Conservation (phyloP, 768 basidiomycete genomes). For the Naematelia aurantialba region DNA sequence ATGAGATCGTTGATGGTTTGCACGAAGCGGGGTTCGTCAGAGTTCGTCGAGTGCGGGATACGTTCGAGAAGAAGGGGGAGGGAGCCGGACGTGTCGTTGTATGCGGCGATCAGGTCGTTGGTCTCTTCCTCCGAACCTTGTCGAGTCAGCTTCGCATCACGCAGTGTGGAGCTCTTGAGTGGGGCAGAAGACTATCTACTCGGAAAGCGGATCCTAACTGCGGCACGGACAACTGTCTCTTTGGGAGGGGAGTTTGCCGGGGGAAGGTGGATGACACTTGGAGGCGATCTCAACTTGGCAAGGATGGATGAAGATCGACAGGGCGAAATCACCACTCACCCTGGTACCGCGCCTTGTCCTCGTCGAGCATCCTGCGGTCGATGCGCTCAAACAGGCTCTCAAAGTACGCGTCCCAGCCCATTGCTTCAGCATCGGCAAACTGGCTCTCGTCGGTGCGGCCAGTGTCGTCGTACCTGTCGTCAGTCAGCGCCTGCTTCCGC, state of each 20-base stretch:
- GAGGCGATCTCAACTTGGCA: not conserved
- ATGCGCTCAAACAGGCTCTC: constrained; percentile 82
- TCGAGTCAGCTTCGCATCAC: constrained; percentile 7
- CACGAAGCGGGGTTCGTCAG: constrained; percentile 84
- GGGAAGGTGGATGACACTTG: no score
- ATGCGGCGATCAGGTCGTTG: constrained; percentile 72
- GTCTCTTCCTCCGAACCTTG: constrained; percentile 81
- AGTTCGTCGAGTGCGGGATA: constrained; percentile 77
- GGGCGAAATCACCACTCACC: no score
- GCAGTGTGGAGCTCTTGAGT: no score
- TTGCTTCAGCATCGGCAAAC: constrained; percentile 63
- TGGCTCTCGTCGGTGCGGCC: constrained; percentile 80
- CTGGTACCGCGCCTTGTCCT: constrained; percentile 92
- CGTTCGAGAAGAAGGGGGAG: constrained; percentile 75
- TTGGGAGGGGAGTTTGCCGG: not conserved
- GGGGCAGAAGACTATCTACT: no score
- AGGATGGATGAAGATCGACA: not conserved
- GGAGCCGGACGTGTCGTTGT: constrained; percentile 66
- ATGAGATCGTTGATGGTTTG: constrained; percentile 66
- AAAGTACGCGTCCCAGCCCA: constrained; percentile 95
- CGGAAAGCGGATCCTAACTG: no score
- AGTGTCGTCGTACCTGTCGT: constrained; percentile 65
- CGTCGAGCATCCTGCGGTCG: constrained; percentile 78
- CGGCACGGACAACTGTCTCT: no score
- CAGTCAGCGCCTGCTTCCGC: not conserved